phyloP scores from a whole-genome alignment of 441 rosid species.

The Corymbia citriodora region DNA sequence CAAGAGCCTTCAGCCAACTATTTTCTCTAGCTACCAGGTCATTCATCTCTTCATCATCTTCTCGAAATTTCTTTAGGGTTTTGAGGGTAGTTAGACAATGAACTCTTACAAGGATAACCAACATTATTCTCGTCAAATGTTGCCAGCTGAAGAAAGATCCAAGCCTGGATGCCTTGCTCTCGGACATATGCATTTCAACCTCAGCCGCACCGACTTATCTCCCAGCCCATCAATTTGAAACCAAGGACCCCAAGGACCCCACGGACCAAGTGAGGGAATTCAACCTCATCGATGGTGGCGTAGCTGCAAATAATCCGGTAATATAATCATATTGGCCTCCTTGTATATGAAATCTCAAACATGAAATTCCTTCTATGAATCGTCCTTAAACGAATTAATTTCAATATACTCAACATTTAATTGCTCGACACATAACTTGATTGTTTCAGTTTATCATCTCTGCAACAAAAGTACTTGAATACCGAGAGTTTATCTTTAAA shows the following conservation, averaged over 20 bases:
- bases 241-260: background rate
- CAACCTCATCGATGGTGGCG: constrained; percentile 10
- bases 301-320: constrained; percentile 13
- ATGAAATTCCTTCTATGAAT: background rate
- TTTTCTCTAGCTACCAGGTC: constrained; percentile 75
- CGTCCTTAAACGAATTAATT: background rate
- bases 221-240: constrained; percentile 1
- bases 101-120: background rate
- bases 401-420: background rate
- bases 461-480: background rate
- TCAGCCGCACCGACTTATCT: constrained; percentile 13
- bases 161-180: background rate
- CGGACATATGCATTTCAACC: constrained; percentile 9
- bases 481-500: background rate
- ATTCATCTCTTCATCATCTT: background rate
- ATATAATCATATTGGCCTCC: background rate
- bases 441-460: background rate
- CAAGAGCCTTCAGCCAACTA: constrained; percentile 59
- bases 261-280: background rate
- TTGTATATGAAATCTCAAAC: background rate
- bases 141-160: background rate
- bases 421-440: background rate
- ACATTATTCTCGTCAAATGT: background rate
- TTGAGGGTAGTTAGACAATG: background rate
- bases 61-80: background rate